Conservation (phyloP, 129 eudicot genomes). For the Helianthus tuberosus region DNA sequence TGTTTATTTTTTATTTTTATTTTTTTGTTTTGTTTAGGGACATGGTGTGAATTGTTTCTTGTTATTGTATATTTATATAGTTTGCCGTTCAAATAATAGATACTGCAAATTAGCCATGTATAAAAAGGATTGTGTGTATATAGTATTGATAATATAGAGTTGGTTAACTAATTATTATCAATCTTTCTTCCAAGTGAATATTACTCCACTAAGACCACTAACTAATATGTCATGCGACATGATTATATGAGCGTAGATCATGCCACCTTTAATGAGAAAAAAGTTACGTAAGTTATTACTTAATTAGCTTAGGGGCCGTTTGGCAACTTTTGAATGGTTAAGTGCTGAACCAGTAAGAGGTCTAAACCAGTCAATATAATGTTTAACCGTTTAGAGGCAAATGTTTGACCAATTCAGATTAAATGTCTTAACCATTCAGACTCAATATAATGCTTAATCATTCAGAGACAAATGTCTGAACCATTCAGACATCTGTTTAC, state of each 20-base stretch:
- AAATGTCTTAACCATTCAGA: too few relatives aligned
- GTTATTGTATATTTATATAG: neutral
- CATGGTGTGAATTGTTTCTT: too few relatives aligned
- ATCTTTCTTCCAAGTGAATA: constrained; percentile 4
- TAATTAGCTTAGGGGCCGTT: neutral
- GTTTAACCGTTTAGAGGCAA: too few relatives aligned
- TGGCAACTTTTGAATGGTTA: too few relatives aligned
- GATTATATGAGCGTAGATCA: constrained; percentile 11
- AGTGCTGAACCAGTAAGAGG: too few relatives aligned
- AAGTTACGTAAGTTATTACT: neutral
- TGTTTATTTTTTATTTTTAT: neutral
- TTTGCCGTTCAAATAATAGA: neutral
- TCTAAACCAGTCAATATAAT: too few relatives aligned
- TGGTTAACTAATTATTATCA: neutral
- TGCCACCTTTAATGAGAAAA: neutral
- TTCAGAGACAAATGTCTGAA: too few relatives aligned
- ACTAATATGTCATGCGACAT: constrained; percentile 3
- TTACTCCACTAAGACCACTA: neutral
- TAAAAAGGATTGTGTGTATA: neutral
- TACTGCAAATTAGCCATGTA: neutral
- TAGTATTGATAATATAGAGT: neutral
- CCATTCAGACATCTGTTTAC: too few relatives aligned
- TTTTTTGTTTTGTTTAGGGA: neutral
- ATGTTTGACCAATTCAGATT: too few relatives aligned
- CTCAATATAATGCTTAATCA: too few relatives aligned